Conservation (phyloP, 2,329 filamentous ascomycete species). For the Elsinoe necatrix region DNA sequence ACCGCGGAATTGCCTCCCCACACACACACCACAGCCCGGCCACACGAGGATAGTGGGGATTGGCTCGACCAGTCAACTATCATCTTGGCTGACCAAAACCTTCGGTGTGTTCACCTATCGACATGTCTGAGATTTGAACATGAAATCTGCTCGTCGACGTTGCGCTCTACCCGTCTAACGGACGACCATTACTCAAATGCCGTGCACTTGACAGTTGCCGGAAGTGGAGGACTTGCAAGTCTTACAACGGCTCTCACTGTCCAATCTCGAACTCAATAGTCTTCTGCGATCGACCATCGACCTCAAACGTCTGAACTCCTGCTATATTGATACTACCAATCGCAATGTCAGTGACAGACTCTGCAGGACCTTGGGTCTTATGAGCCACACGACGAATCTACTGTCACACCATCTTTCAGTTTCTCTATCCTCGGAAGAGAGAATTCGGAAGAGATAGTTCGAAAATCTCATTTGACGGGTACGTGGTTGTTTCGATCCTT, state of each 20-base stretch:
- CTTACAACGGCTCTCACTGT: not conserved
- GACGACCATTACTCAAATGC: not conserved
- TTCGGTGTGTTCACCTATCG: not conserved
- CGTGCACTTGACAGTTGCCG: not conserved
- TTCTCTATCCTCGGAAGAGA: not conserved
- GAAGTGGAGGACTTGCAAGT: not conserved
- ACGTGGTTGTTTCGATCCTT: not conserved
- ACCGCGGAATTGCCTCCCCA: conserved; percentile 3
- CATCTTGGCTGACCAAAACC: not conserved
- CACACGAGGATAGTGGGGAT: not conserved
- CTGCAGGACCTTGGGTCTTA: not conserved
- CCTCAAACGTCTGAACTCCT: not conserved
- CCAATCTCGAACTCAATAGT: conserved; percentile 3
- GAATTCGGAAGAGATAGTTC: not conserved
- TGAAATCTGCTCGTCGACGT: not conserved
- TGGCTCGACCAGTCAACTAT: not conserved
- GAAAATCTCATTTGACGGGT: not conserved
- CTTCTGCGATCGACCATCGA: not conserved
- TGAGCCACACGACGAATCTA: not conserved
- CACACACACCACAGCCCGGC: conserved; percentile 9
- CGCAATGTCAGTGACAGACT: not conserved
- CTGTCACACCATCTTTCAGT: not conserved
- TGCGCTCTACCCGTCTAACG: not conserved
- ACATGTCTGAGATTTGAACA: not conserved
- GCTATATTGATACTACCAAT: not conserved